Evolutionary conservation across 2,329 filamentous ascomycete genomes (phyloP).

Genomic region (Madurella fahalii): DNA sequence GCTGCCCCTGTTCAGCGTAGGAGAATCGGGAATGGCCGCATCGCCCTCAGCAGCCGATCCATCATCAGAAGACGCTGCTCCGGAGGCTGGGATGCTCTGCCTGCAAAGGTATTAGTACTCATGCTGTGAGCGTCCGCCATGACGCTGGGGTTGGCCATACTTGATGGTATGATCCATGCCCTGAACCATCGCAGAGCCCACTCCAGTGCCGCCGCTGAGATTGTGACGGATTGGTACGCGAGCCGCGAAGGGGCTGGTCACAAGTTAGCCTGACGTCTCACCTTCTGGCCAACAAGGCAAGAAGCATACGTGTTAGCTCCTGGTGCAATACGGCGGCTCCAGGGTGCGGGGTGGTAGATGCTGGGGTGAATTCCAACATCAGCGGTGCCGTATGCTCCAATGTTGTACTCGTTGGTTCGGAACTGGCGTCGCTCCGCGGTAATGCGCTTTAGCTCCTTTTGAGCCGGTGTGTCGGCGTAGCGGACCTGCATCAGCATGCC

Average conservation of each 20-base stretch:
- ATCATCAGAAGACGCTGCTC: conserved; percentile 43
- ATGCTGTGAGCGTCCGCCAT: not conserved
- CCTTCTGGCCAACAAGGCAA: not conserved
- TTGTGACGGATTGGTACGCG: conserved; percentile 19
- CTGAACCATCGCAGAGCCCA: conserved; percentile 14
- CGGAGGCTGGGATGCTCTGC: conserved; percentile 38
- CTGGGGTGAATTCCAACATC: conserved; percentile 54
- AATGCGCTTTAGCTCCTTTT: conserved; percentile 94
- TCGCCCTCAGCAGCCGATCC: conserved; percentile 48
- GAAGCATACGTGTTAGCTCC: conserved; percentile 24
- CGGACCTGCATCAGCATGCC: conserved; percentile 86
- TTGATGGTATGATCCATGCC: conserved; percentile 19
- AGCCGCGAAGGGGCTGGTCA: conserved; percentile 21
- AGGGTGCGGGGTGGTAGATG: conserved; percentile 40
- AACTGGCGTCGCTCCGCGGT: conserved; percentile 94
- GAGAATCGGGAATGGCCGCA: conserved; percentile 48
- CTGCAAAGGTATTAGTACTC: conserved; percentile 28
- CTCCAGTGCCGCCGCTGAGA: conserved; percentile 13
- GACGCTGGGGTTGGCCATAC: conserved; percentile 17
- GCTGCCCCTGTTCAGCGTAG: conserved; percentile 40
- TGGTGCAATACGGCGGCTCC: conserved; percentile 33
- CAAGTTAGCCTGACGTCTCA: conserved; percentile 3
- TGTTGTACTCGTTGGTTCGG: conserved; percentile 92
- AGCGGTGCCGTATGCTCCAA: conserved; percentile 62
- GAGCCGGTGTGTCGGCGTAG: conserved; percentile 92